Base-by-base conservation (phyloP, 108 stramenopile genomes). In the Nitzschia putrida region DNA sequence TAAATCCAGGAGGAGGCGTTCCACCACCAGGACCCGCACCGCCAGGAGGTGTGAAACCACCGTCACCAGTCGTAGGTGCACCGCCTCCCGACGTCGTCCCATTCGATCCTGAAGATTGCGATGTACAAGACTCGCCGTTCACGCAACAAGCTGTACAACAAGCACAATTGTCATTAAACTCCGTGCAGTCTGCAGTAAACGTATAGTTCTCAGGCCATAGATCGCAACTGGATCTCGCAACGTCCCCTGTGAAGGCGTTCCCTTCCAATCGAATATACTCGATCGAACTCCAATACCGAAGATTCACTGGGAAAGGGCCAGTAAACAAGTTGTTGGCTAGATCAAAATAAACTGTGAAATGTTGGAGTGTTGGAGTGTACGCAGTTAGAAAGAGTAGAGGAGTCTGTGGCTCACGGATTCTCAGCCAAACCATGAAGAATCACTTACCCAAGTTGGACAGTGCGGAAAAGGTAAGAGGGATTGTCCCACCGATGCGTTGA, bases 221-320 rank as follows among this genome's bases (percentile, higher is more conserved):
- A 9, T 13, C 44, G 9, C 11, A 44, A 44, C 44, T 11, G 13
- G 13, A 44, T 11, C 11, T 44, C 13, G 11, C 44, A 44, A 44
- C 44, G 9, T 13, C 11, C 13, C 44, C 44, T 44, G 44, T 44
- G 44, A 44, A 44, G 13, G 9, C 13, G 44, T 44, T 44, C 13
- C 44, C 44, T 9, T 11, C 9, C 9, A 44, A 44, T 13, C 44
- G 44, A 13, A 9, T 13, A 9, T 11, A 44, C 11, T 44, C 11
- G 11, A 44, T 11, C 11, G 9, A 9, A 9, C 13, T 44, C 44
- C 76, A 78, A 0, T 53, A 42, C 12, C 57, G 53, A 38, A 83
- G 47, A 3, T 60, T 61, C 12, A 66, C 26, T 5, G 85, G 85
- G 10, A 86, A 73, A 8, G 66, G 68, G n/a, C 85, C 85, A 9